These are phyloP conservation scores for Botryotinia convoluta DNA, from an alignment of 2,329 filamentous ascomycete species.

Conservation along the genomic window DNA sequence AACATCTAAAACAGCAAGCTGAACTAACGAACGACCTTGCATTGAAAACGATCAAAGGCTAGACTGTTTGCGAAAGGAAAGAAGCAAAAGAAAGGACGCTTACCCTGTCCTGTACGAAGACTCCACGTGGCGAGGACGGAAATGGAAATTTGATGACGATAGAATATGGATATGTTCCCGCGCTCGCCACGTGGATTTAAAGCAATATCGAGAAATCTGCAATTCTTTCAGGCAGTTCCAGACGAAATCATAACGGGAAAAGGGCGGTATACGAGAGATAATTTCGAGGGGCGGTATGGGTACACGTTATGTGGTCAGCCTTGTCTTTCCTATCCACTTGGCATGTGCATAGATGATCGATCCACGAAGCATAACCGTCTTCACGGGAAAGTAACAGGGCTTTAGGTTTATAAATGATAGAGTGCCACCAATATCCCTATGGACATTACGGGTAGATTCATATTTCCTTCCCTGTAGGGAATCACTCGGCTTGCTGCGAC, in stretches of 20 bases:
- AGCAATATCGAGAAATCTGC: conserved; percentile 1
- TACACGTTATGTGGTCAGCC: conserved; percentile 12
- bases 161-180: conserved; percentile 3
- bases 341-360: conserved; percentile 12
- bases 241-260: neutral
- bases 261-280: neutral
- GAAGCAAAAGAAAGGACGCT: neutral
- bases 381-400: neutral
- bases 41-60: neutral
- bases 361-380: conserved; percentile 10
- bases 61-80: neutral
- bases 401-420: neutral
- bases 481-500: neutral
- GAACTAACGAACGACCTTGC: conserved; percentile 4
- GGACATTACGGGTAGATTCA: neutral
- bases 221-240: neutral
- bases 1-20: conserved; percentile 15
- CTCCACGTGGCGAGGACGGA: conserved; percentile 11
- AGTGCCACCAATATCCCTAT: conserved; percentile 5
- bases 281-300: neutral
- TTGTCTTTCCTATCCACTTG: conserved; percentile 10
- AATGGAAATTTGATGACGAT: conserved; percentile 15
- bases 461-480: neutral
- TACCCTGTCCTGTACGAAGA: conserved; percentile 5
- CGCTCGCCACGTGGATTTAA: conserved; percentile 9